These are phyloP conservation scores for Cladosporium velox DNA, from an alignment of 2,329 filamentous ascomycete genomes.

Conservation along the genomic window DNA sequence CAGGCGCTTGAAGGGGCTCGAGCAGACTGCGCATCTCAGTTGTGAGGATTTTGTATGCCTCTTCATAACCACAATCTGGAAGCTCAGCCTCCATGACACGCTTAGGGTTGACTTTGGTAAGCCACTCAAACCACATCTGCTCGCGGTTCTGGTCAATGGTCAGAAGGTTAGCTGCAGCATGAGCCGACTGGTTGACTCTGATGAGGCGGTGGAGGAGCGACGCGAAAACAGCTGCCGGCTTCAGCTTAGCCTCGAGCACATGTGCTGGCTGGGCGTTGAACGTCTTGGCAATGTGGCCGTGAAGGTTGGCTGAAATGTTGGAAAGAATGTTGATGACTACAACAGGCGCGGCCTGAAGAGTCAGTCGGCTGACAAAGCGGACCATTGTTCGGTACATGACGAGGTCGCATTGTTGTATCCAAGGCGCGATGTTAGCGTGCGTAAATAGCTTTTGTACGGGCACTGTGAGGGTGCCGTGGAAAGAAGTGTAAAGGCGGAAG, in stretches of 20 bases:
- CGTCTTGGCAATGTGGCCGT: constrained; percentile 77
- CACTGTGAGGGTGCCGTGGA: constrained; percentile 94
- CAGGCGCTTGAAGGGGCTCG: constrained; percentile 60
- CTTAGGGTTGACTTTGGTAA: constrained; percentile 61
- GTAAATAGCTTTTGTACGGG: constrained; percentile 91
- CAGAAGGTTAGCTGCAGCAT: constrained; percentile 90
- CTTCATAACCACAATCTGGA: constrained; percentile 55
- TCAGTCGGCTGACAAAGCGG: constrained; percentile 83
- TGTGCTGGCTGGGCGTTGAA: constrained; percentile 84
- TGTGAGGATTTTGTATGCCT: constrained; percentile 57
- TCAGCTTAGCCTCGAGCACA: constrained; percentile 82
- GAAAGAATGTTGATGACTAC: constrained; percentile 83
- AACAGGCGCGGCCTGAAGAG: constrained; percentile 86
- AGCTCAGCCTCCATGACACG: constrained; percentile 59
- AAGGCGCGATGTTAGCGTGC: constrained; percentile 76
- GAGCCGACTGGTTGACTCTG: constrained; percentile 88
- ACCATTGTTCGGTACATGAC: constrained; percentile 97
- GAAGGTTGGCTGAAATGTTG: constrained; percentile 80
- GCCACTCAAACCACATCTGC: constrained; percentile 94
- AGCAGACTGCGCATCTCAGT: constrained; percentile 69
- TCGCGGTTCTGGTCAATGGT: constrained; percentile 86
- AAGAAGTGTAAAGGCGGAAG: constrained; percentile 90
- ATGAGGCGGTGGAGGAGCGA: constrained; percentile 83
- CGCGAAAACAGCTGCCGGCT: constrained; percentile 85
- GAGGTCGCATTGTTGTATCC: constrained; percentile 96